Evolutionary conservation across 108 stramenopile genomes (phyloP), one percentile per base, ranked within the genome.

Genomic region (Cyclotella cryptica): DNA sequence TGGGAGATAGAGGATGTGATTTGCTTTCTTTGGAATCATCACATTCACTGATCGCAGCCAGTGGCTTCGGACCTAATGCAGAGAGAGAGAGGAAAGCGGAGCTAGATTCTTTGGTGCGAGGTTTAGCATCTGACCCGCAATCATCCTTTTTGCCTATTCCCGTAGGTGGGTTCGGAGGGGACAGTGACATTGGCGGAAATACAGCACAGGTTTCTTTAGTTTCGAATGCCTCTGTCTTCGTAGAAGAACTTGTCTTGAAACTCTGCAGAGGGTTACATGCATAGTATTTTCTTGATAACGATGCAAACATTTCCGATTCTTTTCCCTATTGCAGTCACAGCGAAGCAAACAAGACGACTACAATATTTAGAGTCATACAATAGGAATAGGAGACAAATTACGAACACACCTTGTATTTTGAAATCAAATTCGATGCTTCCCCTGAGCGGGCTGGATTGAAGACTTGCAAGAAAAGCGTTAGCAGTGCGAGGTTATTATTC

Each of bases 391-490:
- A 5, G 21, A 46, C 12, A 21, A 6, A 46, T 19, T 1, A 66
- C 45, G 26, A 46, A 53, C 51, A 17, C 5, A 65, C 69, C 77
- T 72, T 73, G 66, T 83, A 78, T 53, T 77, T 77, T 1, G 11
- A 39, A 11, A 71, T 35, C 28, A 71, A 39, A 35, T 43, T 45
- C 51, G 51, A 57, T 46, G 73, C 85, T n/a, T 74, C 62, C 7
- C 45, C 49, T 39, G 53, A 66, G 19, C 78, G 64, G 7, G 85
- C 40, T 18, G 85, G 77, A 43, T 85, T 85, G 61, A 63, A 80
- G 15, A 80, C 72, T 42, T 61, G 57, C 47, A 80, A 44, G 59
- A 60, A 80, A 15, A 74, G 72, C 24, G 69, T 74, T 27, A 67
- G 42, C 59, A 80, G 26, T 26, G 72, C 79, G 52, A 55, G 52